Percentiles rank a stretch among this genome's conserved stretches.
Evolutionary conservation across 345 rosid species (phyloP).

Genomic region (Eucalyptus grandis): DNA sequence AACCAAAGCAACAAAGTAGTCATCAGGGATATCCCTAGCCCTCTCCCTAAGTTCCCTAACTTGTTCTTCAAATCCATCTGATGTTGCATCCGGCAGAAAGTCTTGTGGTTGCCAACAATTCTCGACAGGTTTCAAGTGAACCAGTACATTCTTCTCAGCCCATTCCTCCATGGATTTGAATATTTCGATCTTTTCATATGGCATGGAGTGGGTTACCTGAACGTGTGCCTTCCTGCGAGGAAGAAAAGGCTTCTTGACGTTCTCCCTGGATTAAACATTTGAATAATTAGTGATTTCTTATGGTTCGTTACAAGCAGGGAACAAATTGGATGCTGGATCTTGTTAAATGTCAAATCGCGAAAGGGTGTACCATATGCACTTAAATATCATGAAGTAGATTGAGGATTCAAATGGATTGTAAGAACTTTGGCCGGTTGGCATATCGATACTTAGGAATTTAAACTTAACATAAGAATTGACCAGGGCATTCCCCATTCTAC

Average conservation of each 20-base stretch:
- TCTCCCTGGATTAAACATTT: constrained; percentile 35
- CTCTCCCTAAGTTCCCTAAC: constrained; percentile 69
- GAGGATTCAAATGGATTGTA: background rate
- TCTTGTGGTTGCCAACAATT: constrained; percentile 95
- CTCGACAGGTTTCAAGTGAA: constrained; percentile 68
- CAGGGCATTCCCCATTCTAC: background rate
- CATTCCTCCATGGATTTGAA: constrained; percentile 76
- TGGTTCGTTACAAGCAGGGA: background rate
- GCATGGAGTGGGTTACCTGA: constrained; percentile 84
- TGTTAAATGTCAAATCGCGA: background rate
- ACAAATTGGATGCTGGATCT: background rate
- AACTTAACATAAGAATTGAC: background rate
- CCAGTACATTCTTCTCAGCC: constrained; percentile 60
- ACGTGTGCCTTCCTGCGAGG: constrained; percentile 64
- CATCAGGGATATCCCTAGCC: constrained; percentile 78
- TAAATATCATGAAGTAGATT: background rate
- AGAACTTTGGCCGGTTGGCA: background rate
- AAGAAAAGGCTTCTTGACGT: constrained; percentile 54
- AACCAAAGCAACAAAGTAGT: constrained; percentile 68
- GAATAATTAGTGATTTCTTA: background rate
- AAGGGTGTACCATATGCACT: background rate
- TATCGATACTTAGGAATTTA: background rate
- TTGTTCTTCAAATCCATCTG: constrained; percentile 74
- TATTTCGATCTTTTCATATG: constrained; percentile 74
- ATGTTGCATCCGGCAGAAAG: constrained; percentile 72